Base-by-base conservation (phyloP, 1,284 basidiomycete genomes). In the Cryptococcus wingfieldii region DNA sequence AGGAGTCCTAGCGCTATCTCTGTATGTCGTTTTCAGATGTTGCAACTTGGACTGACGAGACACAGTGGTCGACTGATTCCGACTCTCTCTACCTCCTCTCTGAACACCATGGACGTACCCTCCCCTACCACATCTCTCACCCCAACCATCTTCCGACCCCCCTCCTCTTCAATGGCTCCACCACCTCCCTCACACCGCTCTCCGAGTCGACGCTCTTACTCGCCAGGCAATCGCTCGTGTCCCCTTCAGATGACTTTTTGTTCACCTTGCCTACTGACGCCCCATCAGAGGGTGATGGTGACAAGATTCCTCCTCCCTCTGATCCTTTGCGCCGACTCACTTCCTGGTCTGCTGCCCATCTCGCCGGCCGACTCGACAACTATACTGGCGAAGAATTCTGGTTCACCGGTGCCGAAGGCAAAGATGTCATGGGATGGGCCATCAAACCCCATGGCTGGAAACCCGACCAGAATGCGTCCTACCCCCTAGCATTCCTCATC, bases 391-490 rank as follows among this genome's bases (percentile, higher is more conserved):
- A 93, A 67, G 84, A 88, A 55, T 87, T 95, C 68, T 91, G 86
- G 84, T 95, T 93, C 78, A 81, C 84, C 54, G 92, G 92, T 12
- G 88, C 87, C 4, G 78, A 78, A 47, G 83, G 80, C 13, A 83
- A 81, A 66, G 72, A 81, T 47, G 85, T 95, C 19, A 90, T 94
- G 55, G 90, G 89, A 0, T 95, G 86, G 86, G 78, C 84, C 16
- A 62, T 92, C 58, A 90, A 86, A 65, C 93, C 92, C 10, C 81
- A 81, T 23, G 88, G 87, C 2, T 91, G 69, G 61, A 81, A 83
- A 65, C 73, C 80, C 49, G 82, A 81, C 13, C 82, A 85, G 56
- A 79, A 80, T 68, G 61, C 85, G 78, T 86, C 85, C 69, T 92
- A 83, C 81, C 90, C 90, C 5, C 80, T 70, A 59, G 73, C 71